Evolutionary conservation across 371 early-diverging fungal genomes (phyloP), one percentile per base, ranked within the genome.

Genomic region (Mucor indicus): DNA sequence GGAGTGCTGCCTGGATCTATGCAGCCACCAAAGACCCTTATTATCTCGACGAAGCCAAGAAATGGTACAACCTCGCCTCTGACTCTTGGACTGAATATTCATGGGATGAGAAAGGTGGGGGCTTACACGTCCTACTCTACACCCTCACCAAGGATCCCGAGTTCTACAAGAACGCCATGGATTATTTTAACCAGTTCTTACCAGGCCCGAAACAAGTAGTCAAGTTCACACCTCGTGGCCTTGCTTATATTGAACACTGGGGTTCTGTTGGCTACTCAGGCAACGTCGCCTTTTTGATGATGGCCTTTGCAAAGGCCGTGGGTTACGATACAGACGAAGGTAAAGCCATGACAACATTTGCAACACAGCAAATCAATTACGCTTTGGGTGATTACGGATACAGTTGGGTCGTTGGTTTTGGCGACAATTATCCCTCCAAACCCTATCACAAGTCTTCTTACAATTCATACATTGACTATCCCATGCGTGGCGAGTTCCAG

Each of bases 381-480:
- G 76, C 78, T 1, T 55, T 79, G 1, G 81, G 81, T n/a, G 79
- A 79, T 23, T 73, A 72, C 44, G 79, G 79, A 7, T 74, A 74
- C 33, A 67, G 71, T 15, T 81, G 76, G 74, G 71, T 81, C 1
- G 74, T 75, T 19, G 81, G 81, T 0, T 79, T 81, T 61, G 79
- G 79, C 8, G 68, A 69, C 12, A 72, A 77, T 21, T 77, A 65
- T 17, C 81, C 81, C 1, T 44, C 45, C 13, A 72, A 64, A 31
- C 81, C 79, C 4, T 79, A 79, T 45, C 81, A 81, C 50, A 81
- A 77, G 39, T 64, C 72, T 2, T 74, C 75, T 0, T 81, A 81
- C 62, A 81, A 81, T 35, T 62, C 75, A 4, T 76, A 67, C 53
- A 76, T 78, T 38, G 75, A 78, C 39, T 81, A 72, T 29, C 78